Base-by-base conservation (phyloP, 106 monocot genomes). In the Dendrobium nobile region DNA sequence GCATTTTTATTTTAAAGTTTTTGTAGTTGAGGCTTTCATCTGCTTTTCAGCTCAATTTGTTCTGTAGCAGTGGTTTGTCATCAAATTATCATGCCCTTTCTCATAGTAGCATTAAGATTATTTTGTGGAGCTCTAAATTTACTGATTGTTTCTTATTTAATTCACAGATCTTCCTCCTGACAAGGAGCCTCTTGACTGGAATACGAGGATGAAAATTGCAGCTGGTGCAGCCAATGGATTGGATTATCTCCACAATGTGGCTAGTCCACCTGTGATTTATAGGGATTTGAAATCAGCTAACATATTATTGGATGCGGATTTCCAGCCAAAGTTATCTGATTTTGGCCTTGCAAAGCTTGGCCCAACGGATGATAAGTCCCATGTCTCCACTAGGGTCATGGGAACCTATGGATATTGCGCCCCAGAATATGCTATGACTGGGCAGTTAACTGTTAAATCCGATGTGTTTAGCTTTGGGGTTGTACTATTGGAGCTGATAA, bases 301-400 rank as follows among this genome's bases (percentile, higher is more conserved):
- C 68, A 91, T 91, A 42, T 76, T 92, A 61, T 77, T 92, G 48
- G 89, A 84, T 77, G 85, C 81, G 75, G 82, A 80, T 2, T 89
- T 82, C 75, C 82, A 89, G 40, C 92, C 92, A 33, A 92, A 92
- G 67, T 82, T 92, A 43, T 92, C 92, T n/a, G 92, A 92, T 85
- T 92, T 92, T 82, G 92, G 92, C 11, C 89, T 92, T 31, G 92
- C 92, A 73, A 92, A 92, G 47, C 92, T 89, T 40, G 92, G 92
- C 68, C 92, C 92, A 76, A 79, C 83, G 11, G 91, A 86, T 16
- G 91, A 92, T 67, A 89, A 92, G 42, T 87, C 91, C 13, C 91
- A 92, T 84, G 91, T 92, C 27, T 89, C 91, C 7, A 92, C 91
- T 26, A 79, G 91, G 56, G 91, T 92, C 20, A 92, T 92, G 91